phyloP scores from a whole-genome alignment of 2,329 filamentous ascomycete species.

The Aureobasidium uvarum region DNA sequence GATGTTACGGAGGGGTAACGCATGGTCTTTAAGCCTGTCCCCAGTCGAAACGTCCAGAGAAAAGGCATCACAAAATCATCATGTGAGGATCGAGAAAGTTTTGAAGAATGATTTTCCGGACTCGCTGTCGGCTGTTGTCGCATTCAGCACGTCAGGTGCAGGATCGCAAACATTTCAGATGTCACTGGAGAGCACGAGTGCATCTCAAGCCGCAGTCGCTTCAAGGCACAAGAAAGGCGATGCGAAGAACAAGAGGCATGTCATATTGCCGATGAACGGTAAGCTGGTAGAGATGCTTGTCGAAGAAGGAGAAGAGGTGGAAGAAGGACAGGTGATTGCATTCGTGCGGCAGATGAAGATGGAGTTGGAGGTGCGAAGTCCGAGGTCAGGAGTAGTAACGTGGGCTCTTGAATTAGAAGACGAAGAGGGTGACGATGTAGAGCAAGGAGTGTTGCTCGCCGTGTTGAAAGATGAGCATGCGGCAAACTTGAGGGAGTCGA shows the following conservation, averaged over 20 bases:
- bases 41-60: neutral
- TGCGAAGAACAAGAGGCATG: conserved; percentile 50
- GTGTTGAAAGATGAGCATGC: neutral
- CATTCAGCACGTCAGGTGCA: conserved; percentile 45
- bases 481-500: neutral
- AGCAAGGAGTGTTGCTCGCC: neutral
- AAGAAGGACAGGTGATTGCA: conserved; percentile 54
- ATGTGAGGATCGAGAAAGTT: conserved; percentile 55
- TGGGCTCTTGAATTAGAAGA: conserved; percentile 57
- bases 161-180: conserved; percentile 41
- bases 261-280: conserved; percentile 58
- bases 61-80: conserved; percentile 42
- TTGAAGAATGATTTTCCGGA: conserved; percentile 61
- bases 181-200: conserved; percentile 46
- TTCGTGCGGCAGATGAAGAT: conserved; percentile 68
- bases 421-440: conserved; percentile 56
- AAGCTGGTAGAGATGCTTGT: conserved; percentile 61
- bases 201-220: conserved; percentile 41
- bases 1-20: conserved; percentile 59
- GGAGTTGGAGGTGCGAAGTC: conserved; percentile 61
- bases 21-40: conserved; percentile 55
- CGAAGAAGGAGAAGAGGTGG: conserved; percentile 51
- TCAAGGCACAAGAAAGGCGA: conserved; percentile 52
- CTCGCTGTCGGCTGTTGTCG: conserved; percentile 54
- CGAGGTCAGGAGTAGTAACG: conserved; percentile 48